These are phyloP conservation scores for Brettanomyces bruxellensis DNA, from an alignment of 805 yeast genomes.

Conservation along the genomic window DNA sequence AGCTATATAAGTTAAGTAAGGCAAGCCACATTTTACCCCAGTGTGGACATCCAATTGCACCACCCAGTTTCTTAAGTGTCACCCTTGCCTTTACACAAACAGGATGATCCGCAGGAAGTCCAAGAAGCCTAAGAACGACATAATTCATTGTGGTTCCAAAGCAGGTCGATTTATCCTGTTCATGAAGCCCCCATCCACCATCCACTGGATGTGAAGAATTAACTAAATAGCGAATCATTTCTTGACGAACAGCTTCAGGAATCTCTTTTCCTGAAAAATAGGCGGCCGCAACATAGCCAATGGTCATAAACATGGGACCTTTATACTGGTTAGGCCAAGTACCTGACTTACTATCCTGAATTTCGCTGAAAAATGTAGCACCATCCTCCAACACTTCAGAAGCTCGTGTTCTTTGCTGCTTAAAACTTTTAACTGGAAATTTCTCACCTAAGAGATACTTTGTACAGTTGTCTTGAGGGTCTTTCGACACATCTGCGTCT, in stretches of 20 bases:
- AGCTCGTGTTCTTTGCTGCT: slow-evolving; percentile 26
- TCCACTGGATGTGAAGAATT: slow-evolving; percentile 94
- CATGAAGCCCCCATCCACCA: slow-evolving; percentile 99
- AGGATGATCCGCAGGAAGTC: slow-evolving; percentile 64
- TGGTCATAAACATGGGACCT: slow-evolving; percentile 97
- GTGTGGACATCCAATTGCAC: slow-evolving; percentile 85
- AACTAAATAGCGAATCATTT: slow-evolving; percentile 77
- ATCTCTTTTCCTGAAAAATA: slow-evolving; percentile 64
- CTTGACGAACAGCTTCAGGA: slow-evolving; percentile 55
- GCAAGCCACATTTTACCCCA: slow-evolving; percentile 97
- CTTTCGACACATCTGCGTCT: slow-evolving; percentile 25
- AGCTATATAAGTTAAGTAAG: slow-evolving; percentile 66
- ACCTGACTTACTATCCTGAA: slow-evolving; percentile 79
- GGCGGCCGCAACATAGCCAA: slow-evolving; percentile 73
- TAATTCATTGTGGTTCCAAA: slow-evolving; percentile 91
- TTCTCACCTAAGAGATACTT: slow-evolving; percentile 36
- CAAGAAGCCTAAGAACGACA: slow-evolving; percentile 70
- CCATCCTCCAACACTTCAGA: slow-evolving; percentile 63
- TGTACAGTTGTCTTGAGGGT: slow-evolving; percentile 46
- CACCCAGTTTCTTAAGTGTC: slow-evolving; percentile 68
- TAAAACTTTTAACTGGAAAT: slow-evolving; percentile 6
- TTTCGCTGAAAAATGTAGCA: slow-evolving; percentile 52
- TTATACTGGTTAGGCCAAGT: slow-evolving; percentile 87
- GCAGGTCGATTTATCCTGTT: slow-evolving; percentile 87
- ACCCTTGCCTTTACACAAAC: slow-evolving; percentile 69